Conservation (phyloP, 306 rosid species). For the Senna tora region DNA sequence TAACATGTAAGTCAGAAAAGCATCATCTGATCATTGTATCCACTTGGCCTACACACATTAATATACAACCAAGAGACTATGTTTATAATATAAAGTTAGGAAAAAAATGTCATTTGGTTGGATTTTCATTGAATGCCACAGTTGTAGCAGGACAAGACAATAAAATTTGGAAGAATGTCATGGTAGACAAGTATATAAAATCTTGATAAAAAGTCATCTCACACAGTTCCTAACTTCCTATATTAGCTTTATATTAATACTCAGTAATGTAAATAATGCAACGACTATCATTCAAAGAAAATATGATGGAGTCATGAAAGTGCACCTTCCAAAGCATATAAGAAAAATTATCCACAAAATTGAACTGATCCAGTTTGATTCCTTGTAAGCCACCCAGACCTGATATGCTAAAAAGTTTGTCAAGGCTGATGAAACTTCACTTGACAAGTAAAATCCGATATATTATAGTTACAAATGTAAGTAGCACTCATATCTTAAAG, state of each 20-base stretch:
- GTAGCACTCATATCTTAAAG: background rate
- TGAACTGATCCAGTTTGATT: slow-evolving; percentile 66
- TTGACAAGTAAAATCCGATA: slow-evolving; percentile 15
- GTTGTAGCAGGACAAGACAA: slow-evolving; percentile 9
- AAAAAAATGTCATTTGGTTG: slow-evolving; percentile 26
- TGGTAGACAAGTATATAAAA: background rate
- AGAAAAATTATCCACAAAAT: slow-evolving; percentile 67
- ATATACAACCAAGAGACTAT: slow-evolving; percentile 17
- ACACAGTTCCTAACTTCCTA: slow-evolving; percentile 5
- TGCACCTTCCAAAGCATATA: slow-evolving; percentile 73
- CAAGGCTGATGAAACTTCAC: slow-evolving; percentile 33
- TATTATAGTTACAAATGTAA: slow-evolving; percentile 8
- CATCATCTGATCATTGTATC: slow-evolving; percentile 20
- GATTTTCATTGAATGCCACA: slow-evolving; percentile 22
- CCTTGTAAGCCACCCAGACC: slow-evolving; percentile 85
- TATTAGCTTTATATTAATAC: slow-evolving; percentile 4
- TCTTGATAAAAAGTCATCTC: slow-evolving; percentile 23
- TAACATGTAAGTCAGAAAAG: slow-evolving; percentile 1
- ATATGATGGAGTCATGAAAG: slow-evolving; percentile 9
- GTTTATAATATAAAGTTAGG: background rate
- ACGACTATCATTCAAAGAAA: background rate
- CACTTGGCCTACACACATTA: slow-evolving; percentile 7
- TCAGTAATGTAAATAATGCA: slow-evolving; percentile 14
- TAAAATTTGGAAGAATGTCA: slow-evolving; percentile 7
- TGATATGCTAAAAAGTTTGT: slow-evolving; percentile 40